Conservation (phyloP, 164 flowering plant genomes). For the Magnolia kwangsiensis region DNA sequence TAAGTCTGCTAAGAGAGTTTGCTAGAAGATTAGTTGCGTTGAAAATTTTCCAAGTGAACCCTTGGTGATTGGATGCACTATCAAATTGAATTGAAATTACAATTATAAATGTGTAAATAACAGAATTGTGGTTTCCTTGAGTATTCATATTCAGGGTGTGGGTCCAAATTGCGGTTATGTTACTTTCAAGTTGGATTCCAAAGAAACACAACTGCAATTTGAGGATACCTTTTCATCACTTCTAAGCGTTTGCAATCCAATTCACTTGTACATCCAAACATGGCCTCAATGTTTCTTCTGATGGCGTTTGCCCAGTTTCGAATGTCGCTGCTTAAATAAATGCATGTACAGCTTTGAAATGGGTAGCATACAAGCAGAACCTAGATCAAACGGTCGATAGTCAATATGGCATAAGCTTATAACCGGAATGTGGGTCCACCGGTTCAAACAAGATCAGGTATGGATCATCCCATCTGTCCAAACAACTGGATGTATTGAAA, state of each 20-base stretch:
- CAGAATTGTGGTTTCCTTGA: background rate
- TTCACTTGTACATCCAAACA: background rate
- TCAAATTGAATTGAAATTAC: too few species aligned
- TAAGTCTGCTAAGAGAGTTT: too few species aligned
- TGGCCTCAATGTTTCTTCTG: conserved; percentile 31
- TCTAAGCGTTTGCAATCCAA: background rate
- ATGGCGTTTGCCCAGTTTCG: conserved; percentile 50
- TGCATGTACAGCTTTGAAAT: conserved; percentile 73
- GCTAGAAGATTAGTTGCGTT: too few species aligned
- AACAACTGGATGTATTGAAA: background rate
- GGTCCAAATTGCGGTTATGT: background rate
- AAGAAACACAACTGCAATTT: background rate
- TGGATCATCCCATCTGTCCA: background rate
- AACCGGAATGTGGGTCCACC: background rate
- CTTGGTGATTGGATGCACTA: too few species aligned
- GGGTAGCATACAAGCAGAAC: conserved; percentile 71
- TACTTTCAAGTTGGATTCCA: too few species aligned
- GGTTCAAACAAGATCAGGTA: background rate
- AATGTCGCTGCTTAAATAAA: conserved; percentile 66
- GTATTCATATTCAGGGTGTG: background rate
- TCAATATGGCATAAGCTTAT: background rate
- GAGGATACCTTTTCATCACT: background rate
- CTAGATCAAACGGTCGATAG: conserved; percentile 27
- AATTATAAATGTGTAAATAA: too few species aligned
- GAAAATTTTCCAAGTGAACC: too few species aligned